A percentile compares a stretch with the other conserved stretches of the same genome.
Conservation (phyloP, 2,329 filamentous ascomycete genomes). For the Monosporascus cannonballus region DNA sequence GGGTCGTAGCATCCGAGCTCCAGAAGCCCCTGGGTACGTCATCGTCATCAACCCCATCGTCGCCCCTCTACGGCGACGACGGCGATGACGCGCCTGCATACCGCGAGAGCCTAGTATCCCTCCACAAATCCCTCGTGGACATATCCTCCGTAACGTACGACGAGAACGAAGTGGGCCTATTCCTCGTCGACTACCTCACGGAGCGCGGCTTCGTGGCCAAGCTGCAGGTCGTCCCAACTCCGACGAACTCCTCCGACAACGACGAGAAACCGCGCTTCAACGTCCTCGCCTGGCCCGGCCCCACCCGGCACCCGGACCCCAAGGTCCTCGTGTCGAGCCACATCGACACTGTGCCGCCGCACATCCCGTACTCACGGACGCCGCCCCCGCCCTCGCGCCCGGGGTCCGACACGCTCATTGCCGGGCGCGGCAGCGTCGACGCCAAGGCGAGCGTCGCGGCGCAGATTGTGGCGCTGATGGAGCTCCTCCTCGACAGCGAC, state of each 20-base stretch:
- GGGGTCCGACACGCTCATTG: conserved; percentile 47
- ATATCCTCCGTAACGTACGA: conserved; percentile 66
- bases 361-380: conserved; percentile 60
- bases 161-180: conserved; percentile 63
- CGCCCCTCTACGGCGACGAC: conserved; percentile 2
- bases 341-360: conserved; percentile 73
- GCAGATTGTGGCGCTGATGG: conserved; percentile 61
- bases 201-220: conserved; percentile 36
- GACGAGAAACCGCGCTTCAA: conserved; percentile 55
- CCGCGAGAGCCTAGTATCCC: conserved; percentile 53
- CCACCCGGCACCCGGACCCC: conserved; percentile 40
- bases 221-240: conserved; percentile 34
- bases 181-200: conserved; percentile 61
- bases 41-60: conserved; percentile 1
- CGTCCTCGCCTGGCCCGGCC: conserved; percentile 61
- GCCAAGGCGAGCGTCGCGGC: conserved; percentile 66
- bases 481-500: conserved; percentile 38
- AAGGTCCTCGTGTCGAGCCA: conserved; percentile 69
- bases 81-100: conserved; percentile 26
- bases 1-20: conserved; percentile 4
- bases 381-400: conserved; percentile 28
- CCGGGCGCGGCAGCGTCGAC: conserved; percentile 69
- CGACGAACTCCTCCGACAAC: conserved; percentile 22
- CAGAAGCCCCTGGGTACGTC: conserved; percentile 9
- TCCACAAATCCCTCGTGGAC: conserved; percentile 71